Percentiles rank a stretch among this genome's conserved stretches.
Conservation (phyloP, 345 rosid genomes). For the Citrus medica region DNA sequence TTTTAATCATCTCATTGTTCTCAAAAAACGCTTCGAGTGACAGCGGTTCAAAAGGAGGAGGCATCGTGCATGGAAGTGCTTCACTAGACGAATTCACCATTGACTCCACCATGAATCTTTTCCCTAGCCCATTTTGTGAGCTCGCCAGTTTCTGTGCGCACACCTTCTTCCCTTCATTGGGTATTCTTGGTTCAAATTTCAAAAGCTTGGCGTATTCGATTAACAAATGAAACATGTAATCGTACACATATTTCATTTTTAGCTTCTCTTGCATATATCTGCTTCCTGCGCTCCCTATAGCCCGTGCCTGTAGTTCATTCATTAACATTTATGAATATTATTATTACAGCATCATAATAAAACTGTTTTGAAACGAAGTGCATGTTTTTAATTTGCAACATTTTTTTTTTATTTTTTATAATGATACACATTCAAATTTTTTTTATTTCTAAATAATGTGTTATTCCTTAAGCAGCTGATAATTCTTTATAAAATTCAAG, state of each 20-base stretch:
- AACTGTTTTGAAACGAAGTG: background rate
- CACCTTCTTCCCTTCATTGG: conserved; percentile 29
- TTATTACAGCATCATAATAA: too few species aligned
- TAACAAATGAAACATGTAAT: conserved; percentile 56
- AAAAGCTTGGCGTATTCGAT: conserved; percentile 43
- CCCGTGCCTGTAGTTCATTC: conserved; percentile 35
- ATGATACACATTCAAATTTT: too few species aligned
- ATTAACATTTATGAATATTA: too few species aligned
- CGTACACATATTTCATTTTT: conserved; percentile 48
- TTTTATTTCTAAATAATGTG: too few species aligned
- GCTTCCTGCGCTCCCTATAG: conserved; percentile 48
- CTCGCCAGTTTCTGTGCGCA: conserved; percentile 47
- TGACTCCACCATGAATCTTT: conserved; percentile 47
- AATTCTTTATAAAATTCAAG: too few species aligned
- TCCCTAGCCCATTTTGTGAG: conserved; percentile 25
- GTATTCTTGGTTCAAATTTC: conserved; percentile 44
- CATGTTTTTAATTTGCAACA: too few species aligned
- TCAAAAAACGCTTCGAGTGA: conserved; percentile 23
- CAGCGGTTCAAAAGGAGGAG: conserved; percentile 28
- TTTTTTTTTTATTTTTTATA: too few species aligned
- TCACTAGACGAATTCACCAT: conserved; percentile 42
- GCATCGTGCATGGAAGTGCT: conserved; percentile 43
- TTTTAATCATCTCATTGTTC: conserved; percentile 21
- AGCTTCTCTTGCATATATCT: conserved; percentile 37
- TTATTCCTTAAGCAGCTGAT: too few species aligned